A percentile compares a stretch with the other conserved stretches of the same genome.
phyloP scores from a whole-genome alignment of 257 asterid species.

The Coffea eugenioides region DNA sequence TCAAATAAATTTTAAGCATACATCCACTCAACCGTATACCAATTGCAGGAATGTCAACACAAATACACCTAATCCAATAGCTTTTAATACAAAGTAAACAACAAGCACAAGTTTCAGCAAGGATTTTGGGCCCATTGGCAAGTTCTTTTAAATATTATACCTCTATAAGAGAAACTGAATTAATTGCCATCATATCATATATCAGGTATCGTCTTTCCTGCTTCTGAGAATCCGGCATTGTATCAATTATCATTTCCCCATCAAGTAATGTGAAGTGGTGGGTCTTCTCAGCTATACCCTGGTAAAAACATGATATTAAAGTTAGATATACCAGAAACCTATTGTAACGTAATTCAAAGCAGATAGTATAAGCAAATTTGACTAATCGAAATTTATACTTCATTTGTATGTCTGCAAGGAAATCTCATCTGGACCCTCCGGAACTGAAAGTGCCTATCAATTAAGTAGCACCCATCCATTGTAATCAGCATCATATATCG shows the following conservation, averaged over 20 bases:
- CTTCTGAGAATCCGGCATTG: constrained; percentile 74
- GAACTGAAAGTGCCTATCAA: constrained; percentile 83
- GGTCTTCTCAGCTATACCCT: constrained; percentile 60
- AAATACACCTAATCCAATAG: neutral
- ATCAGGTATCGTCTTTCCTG: constrained; percentile 92
- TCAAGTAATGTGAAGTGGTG: constrained; percentile 96
- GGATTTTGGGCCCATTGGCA: neutral
- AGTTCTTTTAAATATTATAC: constrained; percentile 32
- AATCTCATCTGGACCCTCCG: constrained; percentile 99
- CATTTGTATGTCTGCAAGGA: constrained; percentile 70
- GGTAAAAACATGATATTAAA: constrained; percentile 32
- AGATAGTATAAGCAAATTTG: neutral
- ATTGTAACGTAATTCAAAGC: neutral
- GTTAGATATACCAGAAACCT: constrained; percentile 4
- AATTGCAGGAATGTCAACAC: neutral
- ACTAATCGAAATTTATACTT: constrained; percentile 45
- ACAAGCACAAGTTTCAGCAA: constrained; percentile 1
- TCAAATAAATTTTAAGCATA: neutral
- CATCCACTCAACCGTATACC: neutral
- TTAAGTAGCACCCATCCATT: constrained; percentile 89
- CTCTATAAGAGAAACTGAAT: constrained; percentile 75
- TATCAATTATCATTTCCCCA: constrained; percentile 97
- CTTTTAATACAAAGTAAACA: neutral
- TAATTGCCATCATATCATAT: constrained; percentile 95
- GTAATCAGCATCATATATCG: constrained; percentile 98